A percentile compares a stretch with the other conserved stretches of the same genome.
These are phyloP conservation scores for Gracilariopsis chorda DNA, from an alignment of 23 red algal species.

Conservation along the genomic window DNA sequence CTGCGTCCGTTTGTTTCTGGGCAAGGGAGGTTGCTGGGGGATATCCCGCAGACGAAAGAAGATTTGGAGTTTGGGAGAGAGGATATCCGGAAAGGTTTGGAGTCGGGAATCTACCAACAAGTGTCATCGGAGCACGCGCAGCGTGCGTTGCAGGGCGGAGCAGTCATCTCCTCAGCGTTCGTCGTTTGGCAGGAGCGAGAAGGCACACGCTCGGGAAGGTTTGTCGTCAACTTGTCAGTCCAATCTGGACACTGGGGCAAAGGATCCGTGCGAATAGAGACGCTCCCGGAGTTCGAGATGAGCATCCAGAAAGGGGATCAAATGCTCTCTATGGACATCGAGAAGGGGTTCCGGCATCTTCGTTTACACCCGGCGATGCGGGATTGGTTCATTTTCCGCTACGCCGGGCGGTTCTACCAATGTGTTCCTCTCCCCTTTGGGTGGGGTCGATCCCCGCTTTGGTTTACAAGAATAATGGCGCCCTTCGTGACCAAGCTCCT, in stretches of 20 bases:
- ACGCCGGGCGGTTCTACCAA: background rate
- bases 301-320: background rate
- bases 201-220: background rate
- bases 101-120: background rate
- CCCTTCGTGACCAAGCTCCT: background rate
- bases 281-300: background rate
- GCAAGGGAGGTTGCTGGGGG: background rate
- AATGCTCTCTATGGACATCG: too few relatives aligned
- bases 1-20: background rate
- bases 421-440: constrained; percentile 1
- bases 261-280: background rate
- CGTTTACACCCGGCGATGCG: background rate
- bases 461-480: background rate
- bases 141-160: background rate
- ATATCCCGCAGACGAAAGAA: background rate
- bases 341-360: background rate
- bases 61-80: background rate
- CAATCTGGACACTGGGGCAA: background rate
- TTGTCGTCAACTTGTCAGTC: background rate
- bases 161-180: background rate
- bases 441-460: background rate
- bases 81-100: background rate
- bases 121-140: background rate
- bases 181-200: background rate
- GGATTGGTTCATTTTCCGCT: constrained; percentile 20